Evolutionary conservation across 768 basidiomycete species (phyloP), one percentile per base, ranked within the genome.

Genomic region (Russula compacta): DNA sequence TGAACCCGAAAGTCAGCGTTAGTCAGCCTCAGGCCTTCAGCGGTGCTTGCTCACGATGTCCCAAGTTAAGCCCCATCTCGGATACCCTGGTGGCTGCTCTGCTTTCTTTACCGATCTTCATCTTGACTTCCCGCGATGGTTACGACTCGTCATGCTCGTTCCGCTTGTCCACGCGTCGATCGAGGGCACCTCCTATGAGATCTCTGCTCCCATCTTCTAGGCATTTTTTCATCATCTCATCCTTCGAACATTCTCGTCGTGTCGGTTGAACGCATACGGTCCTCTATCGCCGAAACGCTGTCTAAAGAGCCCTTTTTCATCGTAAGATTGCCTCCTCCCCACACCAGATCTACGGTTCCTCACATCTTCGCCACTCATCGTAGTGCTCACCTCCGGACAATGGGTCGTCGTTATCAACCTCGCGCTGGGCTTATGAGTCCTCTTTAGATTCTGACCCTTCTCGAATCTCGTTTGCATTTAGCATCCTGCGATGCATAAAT

Each of bases 21-120:
- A 17, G 60, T 56, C 60, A 57, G 60, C 60, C 55, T 51, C 60
- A 55, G 53, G 7, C 29, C 59, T 53, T 44, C 54, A 56, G 49
- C 10, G 32, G 35, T 39, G 35, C 43, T 61, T 46, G 43, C 32
- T 46, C 55, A 21, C 29, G 19, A 57, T 61, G 55, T 17, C 60
- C 49, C 60, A 56, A 15, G 9, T 48, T 39, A 43, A 15, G n/a
- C 50, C 49, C 49, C 32, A 42, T 36, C 51, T 51, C 50, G 51
- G 44, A 6, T 64, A 64, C 39, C 63, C 63, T 19, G 63, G 63
- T 19, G 63, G 63, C 39, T 52, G 44, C 35, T 42, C 53, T 62
- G 60, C 59, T 15, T 64, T 64, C 51, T 64, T 62, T 51, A 44
- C 59, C 38, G 63, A 64, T 52, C 63, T 64, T n/a, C 63, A 64